Conservation (phyloP, 2,329 filamentous ascomycete genomes). For the Fusarium sp. region DNA sequence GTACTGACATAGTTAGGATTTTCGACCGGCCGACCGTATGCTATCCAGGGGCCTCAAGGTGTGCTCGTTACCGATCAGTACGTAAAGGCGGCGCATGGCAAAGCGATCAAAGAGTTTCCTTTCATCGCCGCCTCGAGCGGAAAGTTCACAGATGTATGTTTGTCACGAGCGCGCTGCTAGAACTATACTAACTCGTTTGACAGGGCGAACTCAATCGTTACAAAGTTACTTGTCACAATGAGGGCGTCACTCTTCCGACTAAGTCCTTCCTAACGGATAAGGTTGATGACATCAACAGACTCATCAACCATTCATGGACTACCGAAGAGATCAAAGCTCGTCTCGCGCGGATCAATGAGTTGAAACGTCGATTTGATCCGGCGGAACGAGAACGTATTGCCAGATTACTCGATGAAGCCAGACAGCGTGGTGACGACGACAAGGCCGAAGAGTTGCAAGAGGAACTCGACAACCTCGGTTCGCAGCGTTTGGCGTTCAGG, state of each 20-base stretch:
- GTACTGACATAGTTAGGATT: constrained; percentile 68
- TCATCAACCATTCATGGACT: constrained; percentile 85
- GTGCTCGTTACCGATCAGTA: constrained; percentile 88
- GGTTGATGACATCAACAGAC: constrained; percentile 80
- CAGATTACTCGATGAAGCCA: constrained; percentile 74
- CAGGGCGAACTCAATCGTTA: constrained; percentile 85
- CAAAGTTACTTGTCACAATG: constrained; percentile 77
- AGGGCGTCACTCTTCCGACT: constrained; percentile 79
- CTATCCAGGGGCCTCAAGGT: constrained; percentile 81
- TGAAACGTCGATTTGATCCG: constrained; percentile 74
- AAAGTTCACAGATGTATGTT: constrained; percentile 79
- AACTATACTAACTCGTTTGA: constrained; percentile 40
- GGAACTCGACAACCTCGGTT: constrained; percentile 71
- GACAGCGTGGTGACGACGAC: constrained; percentile 70
- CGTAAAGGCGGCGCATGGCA: constrained; percentile 82
- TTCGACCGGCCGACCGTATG: constrained; percentile 82
- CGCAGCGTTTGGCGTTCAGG: constrained; percentile 78
- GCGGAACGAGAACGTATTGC: constrained; percentile 75
- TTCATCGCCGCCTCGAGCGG: constrained; percentile 92
- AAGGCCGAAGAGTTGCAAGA: constrained; percentile 65
- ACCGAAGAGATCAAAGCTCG: constrained; percentile 85
- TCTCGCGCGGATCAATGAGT: constrained; percentile 74
- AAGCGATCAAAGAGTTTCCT: constrained; percentile 84
- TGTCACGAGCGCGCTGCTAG: neutral
- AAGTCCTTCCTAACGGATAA: constrained; percentile 76